Percentiles rank a stretch among this genome's conserved stretches.
Evolutionary conservation across 176 grass and related monocot species (phyloP).

Genomic region (Rhipidocladum racemiflorum): DNA sequence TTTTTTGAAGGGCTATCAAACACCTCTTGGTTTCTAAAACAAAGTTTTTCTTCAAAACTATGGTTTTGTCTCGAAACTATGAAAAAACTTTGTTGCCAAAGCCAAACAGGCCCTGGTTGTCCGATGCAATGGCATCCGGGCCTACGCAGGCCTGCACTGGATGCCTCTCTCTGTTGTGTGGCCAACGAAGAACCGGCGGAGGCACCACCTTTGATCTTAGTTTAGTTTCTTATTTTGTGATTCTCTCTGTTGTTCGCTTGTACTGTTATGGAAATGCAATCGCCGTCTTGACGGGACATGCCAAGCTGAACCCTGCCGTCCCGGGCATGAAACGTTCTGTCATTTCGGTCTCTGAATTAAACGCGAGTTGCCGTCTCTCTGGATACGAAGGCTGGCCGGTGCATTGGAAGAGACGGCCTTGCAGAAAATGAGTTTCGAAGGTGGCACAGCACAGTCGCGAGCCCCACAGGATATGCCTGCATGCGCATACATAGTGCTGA

Average conservation of each 20-base stretch:
- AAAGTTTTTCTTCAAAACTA: too few species aligned
- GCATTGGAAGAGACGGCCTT: conserved; percentile 10
- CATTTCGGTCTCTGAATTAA: neutral
- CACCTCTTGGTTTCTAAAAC: too few species aligned
- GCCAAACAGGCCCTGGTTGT: too few species aligned
- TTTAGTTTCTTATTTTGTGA: neutral
- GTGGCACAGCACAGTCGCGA: neutral
- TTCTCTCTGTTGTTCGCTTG: neutral
- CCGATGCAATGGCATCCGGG: conserved; percentile 12
- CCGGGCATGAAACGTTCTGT: neutral
- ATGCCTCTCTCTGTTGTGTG: conserved; percentile 15
- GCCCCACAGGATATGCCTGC: neutral
- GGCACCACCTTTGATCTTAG: neutral
- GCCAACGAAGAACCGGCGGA: conserved; percentile 17
- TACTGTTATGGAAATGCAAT: neutral
- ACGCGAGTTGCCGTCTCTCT: neutral
- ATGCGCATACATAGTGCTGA: conserved; percentile 18
- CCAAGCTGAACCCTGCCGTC: neutral
- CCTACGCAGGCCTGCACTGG: conserved; percentile 33
- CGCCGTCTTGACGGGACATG: neutral
- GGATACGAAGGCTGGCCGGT: neutral
- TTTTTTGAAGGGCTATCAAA: too few species aligned
- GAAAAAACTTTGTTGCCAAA: too few species aligned
- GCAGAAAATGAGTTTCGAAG: neutral
- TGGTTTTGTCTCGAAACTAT: too few species aligned